Evolutionary conservation across 2,329 filamentous ascomycete genomes (phyloP).

Genomic region (Grosmannia huntii): DNA sequence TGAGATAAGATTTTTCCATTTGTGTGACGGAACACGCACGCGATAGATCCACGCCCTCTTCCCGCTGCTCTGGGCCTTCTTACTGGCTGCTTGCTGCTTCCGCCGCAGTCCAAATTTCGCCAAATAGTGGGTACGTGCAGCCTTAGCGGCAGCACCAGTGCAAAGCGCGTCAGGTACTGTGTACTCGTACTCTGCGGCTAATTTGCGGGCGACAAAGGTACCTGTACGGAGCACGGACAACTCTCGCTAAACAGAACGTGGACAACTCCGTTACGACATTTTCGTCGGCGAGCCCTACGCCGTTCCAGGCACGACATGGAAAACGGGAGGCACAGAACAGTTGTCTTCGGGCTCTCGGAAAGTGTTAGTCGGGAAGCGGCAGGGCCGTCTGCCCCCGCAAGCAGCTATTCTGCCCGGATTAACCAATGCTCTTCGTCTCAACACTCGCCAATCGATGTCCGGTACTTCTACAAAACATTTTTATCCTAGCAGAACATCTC

Average conservation of each 20-base stretch:
- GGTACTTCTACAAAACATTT: background rate
- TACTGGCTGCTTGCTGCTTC: background rate
- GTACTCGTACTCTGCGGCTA: background rate
- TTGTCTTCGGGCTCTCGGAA: background rate
- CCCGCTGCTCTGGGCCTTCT: background rate
- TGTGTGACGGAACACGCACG: conserved; percentile 3
- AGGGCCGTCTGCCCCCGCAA: background rate
- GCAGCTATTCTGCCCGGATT: no score
- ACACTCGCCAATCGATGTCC: background rate
- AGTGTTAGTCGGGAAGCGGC: background rate
- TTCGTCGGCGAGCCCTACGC: no score
- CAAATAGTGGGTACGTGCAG: background rate
- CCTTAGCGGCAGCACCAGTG: background rate
- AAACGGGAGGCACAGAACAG: background rate
- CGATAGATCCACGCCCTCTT: conserved; percentile 2
- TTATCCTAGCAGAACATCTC: background rate
- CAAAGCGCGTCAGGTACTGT: background rate
- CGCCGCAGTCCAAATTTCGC: background rate
- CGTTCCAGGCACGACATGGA: background rate
- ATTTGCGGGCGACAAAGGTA: background rate
- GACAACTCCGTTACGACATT: background rate
- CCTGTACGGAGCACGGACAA: background rate
- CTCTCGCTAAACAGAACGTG: background rate
- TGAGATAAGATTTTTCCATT: conserved; percentile 9
- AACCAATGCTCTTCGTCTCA: no score